Evolutionary conservation across 1,284 basidiomycete species (phyloP).

Genomic region (Rugosomyces carneus): DNA sequence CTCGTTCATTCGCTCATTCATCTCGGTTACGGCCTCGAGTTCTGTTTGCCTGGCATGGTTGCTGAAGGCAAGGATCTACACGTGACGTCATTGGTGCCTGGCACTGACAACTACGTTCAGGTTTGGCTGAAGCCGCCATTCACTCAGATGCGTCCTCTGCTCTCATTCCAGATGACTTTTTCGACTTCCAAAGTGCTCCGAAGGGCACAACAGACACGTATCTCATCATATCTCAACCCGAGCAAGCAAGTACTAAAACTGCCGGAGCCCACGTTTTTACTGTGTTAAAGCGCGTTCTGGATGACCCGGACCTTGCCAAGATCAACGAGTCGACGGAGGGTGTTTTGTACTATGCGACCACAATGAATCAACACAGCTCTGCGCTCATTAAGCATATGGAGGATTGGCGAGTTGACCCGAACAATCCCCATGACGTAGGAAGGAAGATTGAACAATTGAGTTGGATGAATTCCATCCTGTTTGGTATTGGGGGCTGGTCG

Average conservation of each 20-base stretch:
- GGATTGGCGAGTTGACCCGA: constrained; percentile 20
- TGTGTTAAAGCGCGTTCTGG: constrained; percentile 35
- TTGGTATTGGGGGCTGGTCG: constrained; percentile 34
- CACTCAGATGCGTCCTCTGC: constrained; percentile 8
- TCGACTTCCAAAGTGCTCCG: constrained; percentile 1
- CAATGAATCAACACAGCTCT: constrained; percentile 10
- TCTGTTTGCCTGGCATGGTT: constrained; percentile 50
- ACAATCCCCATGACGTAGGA: constrained; percentile 11
- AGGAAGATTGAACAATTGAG: constrained; percentile 12
- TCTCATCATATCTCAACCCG: constrained; percentile 6
- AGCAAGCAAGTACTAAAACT: background rate
- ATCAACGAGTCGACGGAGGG: constrained; percentile 5
- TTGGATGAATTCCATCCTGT: constrained; percentile 21
- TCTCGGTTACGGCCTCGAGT: constrained; percentile 53
- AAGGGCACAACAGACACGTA: constrained; percentile 9
- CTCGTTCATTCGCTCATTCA: constrained; percentile 61
- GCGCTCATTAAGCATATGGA: constrained; percentile 4
- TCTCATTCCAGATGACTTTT: constrained; percentile 15
- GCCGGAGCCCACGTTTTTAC: constrained; percentile 28
- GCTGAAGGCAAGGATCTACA: constrained; percentile 41
- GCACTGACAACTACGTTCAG: constrained; percentile 18
- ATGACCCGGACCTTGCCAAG: constrained; percentile 25
- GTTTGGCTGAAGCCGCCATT: constrained; percentile 21
- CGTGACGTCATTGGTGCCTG: constrained; percentile 2
- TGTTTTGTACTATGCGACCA: constrained; percentile 8